Conservation (phyloP, 768 basidiomycete genomes). For the Termitomyces heimii region DNA sequence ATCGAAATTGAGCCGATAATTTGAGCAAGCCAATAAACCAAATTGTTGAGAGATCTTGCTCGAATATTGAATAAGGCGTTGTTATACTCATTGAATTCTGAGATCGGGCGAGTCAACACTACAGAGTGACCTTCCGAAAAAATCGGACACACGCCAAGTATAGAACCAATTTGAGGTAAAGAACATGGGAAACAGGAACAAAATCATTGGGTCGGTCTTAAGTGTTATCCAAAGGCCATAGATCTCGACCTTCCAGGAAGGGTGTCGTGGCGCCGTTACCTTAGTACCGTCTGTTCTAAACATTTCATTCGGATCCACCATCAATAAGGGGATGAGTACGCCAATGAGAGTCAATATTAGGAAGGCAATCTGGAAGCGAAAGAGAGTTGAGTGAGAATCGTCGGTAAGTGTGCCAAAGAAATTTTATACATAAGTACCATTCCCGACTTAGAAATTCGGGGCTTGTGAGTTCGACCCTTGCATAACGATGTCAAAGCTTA, state of each 20-base stretch:
- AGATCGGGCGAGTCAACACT: background rate
- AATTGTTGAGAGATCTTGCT: conserved; percentile 67
- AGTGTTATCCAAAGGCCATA: conserved; percentile 64
- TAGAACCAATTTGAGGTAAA: conserved; percentile 84
- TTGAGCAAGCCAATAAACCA: conserved; percentile 78
- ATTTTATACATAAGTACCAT: conserved; percentile 65
- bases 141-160: conserved; percentile 62
- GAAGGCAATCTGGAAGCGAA: conserved; percentile 58
- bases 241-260: conserved; percentile 76
- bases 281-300: conserved; percentile 71
- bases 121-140: background rate
- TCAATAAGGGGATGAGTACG: conserved; percentile 55
- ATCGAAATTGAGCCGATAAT: conserved; percentile 71
- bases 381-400: background rate
- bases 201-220: conserved; percentile 62
- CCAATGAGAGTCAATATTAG: conserved; percentile 68
- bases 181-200: conserved; percentile 83
- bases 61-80: conserved; percentile 78
- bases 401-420: background rate
- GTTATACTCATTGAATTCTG: conserved; percentile 79
- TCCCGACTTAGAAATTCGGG: conserved; percentile 39
- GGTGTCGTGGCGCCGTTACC: conserved; percentile 54
- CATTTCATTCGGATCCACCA: conserved; percentile 70
- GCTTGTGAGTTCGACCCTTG: background rate
- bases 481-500: conserved; percentile 16